Evolutionary conservation across 345 rosid genomes (phyloP).

Genomic region (Brassica napus): Da-Ae NC_063448.1:1556001-1556500

Average conservation of each 20-base stretch:
- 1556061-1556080: slow-evolving; percentile 32
- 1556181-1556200: slow-evolving; percentile 77
- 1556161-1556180: slow-evolving; percentile 88
- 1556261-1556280: slow-evolving; percentile 60
- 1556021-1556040: slow-evolving; percentile 42
- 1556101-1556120: slow-evolving; percentile 42
- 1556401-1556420: slow-evolving; percentile 60
- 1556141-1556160: slow-evolving; percentile 57
- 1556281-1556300: slow-evolving; percentile 67
- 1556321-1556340: slow-evolving; percentile 95
- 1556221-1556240: slow-evolving; percentile 92
- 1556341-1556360: slow-evolving; percentile 86
- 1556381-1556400: slow-evolving; percentile 79
- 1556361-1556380: slow-evolving; percentile 82
- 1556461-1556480: slow-evolving; percentile 34
- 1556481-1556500: slow-evolving; percentile 45
- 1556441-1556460: slow-evolving; percentile 54
- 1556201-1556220: slow-evolving; percentile 82
- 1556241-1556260: slow-evolving; percentile 54
- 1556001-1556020: slow-evolving; percentile 49
- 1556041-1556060: slow-evolving; percentile 50
- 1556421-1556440: slow-evolving; percentile 69
- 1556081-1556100: slow-evolving; percentile 39
- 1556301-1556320: slow-evolving; percentile 75
- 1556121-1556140: slow-evolving; percentile 35